Base-by-base conservation (phyloP, 192 early-diverging fungal species). In the Dissophora globulifera region DNA sequence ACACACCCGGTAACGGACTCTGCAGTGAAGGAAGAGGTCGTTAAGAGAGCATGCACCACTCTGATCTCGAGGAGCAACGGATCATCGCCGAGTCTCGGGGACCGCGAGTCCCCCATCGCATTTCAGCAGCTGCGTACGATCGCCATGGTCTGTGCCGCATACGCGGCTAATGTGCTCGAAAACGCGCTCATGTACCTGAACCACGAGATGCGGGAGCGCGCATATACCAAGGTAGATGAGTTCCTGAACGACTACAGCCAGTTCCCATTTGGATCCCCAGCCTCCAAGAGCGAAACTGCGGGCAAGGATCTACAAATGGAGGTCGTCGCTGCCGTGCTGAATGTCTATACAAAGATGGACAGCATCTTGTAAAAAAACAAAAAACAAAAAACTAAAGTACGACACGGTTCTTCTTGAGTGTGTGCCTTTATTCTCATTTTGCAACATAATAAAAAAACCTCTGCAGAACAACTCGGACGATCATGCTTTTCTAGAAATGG, bases 81-180 rank as follows among this genome's bases (percentile, higher is more conserved):
- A 8, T 82, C 90, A 10, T 42, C 84, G 8, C 70, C 90, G 4
- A 80, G 82, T 1, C 43, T 81, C 20, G 60, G 75, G 12, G 84
- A 90, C 0, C 75, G 88, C 12, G 82, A 90, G 49, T 76, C 81
- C 4, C 72, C 78, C 33, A 65, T 85, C 35, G 84, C 84, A 19
- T 87, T 85, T 59, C 79, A 85, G 20, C 78, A 86, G 66, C 82
- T 92, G 30, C 83, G 96, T 48, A 91, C 95, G 0, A 83, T 99
- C 23, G 87, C 91, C 29, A 91, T 96, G 91, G 90, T 96, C 45
- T 95, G 94, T 79, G 94, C 96, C 7, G 94, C 95, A 15, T 98
- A 97, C 63, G 96, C 97, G 3, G 97, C 93, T 15, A 97, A 97
- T 62, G 97, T 99, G n/a, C 71, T 98, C 38, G 97, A 99, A 79